Evolutionary conservation across 257 asterid species (phyloP).

Genomic region (Avicennia marina): DNA sequence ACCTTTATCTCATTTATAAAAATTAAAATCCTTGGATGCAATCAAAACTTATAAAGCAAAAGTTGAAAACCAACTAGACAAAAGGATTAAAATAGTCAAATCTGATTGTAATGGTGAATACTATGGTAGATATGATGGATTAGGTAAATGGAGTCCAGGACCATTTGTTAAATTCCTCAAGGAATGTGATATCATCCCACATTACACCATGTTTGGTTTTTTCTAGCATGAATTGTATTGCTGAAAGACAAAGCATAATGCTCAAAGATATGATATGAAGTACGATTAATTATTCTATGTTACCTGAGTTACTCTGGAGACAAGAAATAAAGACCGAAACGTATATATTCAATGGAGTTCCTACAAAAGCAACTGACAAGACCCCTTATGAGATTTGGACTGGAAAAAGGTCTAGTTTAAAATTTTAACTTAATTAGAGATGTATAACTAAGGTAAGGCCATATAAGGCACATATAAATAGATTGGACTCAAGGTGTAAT

Average conservation of each 20-base stretch:
- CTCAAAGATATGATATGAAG: not conserved
- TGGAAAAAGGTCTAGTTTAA: no score
- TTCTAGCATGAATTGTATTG: not conserved
- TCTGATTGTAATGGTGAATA: not conserved
- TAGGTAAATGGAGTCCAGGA: not conserved
- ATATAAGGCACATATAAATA: no score
- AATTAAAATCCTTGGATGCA: not conserved
- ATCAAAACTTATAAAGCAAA: not conserved
- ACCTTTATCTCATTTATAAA: no score
- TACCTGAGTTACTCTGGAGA: not conserved
- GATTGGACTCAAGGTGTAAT: no score
- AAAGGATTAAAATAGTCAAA: not conserved
- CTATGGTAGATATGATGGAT: not conserved
- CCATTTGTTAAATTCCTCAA: not conserved
- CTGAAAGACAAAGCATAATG: not conserved
- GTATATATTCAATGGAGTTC: not conserved
- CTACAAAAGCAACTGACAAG: no score
- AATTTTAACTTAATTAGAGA: no score
- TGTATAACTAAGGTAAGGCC: no score
- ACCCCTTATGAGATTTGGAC: no score
- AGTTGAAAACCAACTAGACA: no score
- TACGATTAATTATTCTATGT: not conserved
- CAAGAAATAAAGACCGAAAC: not conserved
- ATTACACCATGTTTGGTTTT: not conserved
- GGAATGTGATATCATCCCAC: not conserved